These are phyloP conservation scores for Viola pubescens DNA, from an alignment of 441 rosid species.

Conservation along the genomic window DNA sequence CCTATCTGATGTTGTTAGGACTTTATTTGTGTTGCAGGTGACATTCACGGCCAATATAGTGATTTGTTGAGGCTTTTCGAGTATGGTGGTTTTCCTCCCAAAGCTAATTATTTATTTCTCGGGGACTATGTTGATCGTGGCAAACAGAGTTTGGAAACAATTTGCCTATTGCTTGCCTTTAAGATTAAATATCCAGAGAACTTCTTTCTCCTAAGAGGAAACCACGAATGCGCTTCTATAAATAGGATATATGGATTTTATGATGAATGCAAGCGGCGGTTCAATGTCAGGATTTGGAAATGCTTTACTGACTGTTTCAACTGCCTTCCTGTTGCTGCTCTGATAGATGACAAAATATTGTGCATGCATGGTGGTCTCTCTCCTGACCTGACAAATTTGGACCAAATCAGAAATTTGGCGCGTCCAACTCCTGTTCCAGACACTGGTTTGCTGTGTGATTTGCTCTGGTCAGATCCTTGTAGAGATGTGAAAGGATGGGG, in stretches of 20 bases:
- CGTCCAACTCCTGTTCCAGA: conserved; percentile 79
- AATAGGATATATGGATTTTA: conserved; percentile 85
- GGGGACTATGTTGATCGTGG: conserved; percentile 97
- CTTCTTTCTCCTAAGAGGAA: conserved; percentile 82
- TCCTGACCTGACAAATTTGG: conserved; percentile 68
- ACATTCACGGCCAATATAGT: conserved; percentile 81
- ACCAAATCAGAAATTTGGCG: conserved; percentile 58
- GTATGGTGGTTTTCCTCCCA: conserved; percentile 88
- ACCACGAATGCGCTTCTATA: conserved; percentile 87
- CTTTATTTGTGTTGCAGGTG: conserved; percentile 37
- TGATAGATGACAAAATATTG: conserved; percentile 76
- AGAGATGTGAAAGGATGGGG: conserved; percentile 91
- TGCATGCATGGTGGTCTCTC: conserved; percentile 98
- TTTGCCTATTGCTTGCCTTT: conserved; percentile 80
- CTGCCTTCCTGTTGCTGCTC: conserved; percentile 88
- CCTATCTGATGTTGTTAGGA: no score
- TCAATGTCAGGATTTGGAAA: conserved; percentile 88
- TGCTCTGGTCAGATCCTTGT: conserved; percentile 95
- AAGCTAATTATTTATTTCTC: conserved; percentile 70
- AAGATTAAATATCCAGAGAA: conserved; percentile 89
- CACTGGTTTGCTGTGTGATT: conserved; percentile 77
- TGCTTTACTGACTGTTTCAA: conserved; percentile 78
- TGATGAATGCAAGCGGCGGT: conserved; percentile 84
- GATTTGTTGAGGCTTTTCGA: conserved; percentile 79
- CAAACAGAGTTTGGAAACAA: conserved; percentile 91